A percentile compares a stretch with the other conserved stretches of the same genome.
Evolutionary conservation across 306 rosid genomes (phyloP).

Genomic region (Citrullus amarus): DNA sequence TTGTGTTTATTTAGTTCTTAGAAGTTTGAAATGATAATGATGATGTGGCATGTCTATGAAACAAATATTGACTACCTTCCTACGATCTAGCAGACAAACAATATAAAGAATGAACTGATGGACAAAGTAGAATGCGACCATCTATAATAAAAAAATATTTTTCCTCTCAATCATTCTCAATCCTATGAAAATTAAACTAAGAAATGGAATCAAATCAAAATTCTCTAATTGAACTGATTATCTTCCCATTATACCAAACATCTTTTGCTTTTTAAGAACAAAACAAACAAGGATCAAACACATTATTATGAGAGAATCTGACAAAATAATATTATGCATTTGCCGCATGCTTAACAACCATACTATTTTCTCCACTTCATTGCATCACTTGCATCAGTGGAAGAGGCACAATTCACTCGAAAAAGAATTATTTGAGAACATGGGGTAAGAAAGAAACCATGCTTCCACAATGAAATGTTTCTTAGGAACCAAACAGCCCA

Average conservation of each 20-base stretch:
- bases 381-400: not conserved
- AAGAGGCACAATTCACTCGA: not conserved
- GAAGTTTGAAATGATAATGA: not conserved
- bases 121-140: not conserved
- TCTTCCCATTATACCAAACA: not conserved
- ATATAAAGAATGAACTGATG: not conserved
- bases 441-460: not conserved
- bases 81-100: not conserved
- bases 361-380: not conserved
- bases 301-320: slow-evolving; percentile 4
- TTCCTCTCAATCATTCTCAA: not conserved
- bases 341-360: slow-evolving; percentile 3
- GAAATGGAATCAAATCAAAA: not conserved
- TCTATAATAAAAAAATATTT: not conserved
- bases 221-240: not conserved
- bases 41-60: not conserved
- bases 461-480: slow-evolving; percentile 6
- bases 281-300: slow-evolving; percentile 8
- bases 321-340: not conserved
- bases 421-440: slow-evolving; percentile 6
- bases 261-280: not conserved
- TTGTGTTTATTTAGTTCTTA: no score
- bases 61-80: not conserved
- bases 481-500: not conserved
- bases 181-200: not conserved